Evolutionary conservation across 78 protist species (phyloP).

Genomic region (slime mould (Dictyostelium discoideum)): DNA sequence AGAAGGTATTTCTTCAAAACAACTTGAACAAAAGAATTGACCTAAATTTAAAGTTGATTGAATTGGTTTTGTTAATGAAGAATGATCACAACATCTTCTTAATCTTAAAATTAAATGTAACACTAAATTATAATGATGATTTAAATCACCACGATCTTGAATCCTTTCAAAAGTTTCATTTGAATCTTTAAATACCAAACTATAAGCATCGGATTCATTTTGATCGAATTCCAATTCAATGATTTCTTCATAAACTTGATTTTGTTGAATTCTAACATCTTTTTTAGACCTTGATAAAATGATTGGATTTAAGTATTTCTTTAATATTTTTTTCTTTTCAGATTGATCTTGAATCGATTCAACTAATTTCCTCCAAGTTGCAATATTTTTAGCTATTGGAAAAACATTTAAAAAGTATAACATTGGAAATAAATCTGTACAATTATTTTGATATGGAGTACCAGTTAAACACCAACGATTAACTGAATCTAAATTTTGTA

Average conservation of each 20-base stretch:
- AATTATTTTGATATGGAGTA: conserved; percentile 87
- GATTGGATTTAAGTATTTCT: conserved; percentile 44
- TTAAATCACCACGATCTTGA: conserved; percentile 3
- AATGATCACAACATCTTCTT: conserved; percentile 10
- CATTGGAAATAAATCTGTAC: conserved; percentile 82
- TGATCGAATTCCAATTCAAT: conserved; percentile 5
- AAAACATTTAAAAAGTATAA: conserved; percentile 37
- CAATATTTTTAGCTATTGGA: conserved; percentile 26
- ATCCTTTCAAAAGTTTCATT: not conserved
- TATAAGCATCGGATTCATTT: not conserved
- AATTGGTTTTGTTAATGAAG: not conserved
- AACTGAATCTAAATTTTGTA: not conserved
- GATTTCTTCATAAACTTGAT: not conserved
- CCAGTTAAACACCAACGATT: conserved; percentile 89
- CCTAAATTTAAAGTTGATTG: not conserved
- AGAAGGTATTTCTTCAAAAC: not conserved
- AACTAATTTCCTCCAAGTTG: not conserved
- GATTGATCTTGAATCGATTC: not conserved
- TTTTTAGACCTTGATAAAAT: conserved; percentile 17
- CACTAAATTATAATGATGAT: not conserved
- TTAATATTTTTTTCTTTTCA: not conserved
- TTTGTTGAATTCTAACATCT: not conserved
- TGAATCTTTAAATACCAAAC: conserved; percentile 3
- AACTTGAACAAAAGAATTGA: not conserved
- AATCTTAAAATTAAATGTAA: not conserved